phyloP scores from a whole-genome alignment of 352 stramenopile genomes.

The Pythium monospermum region DNA sequence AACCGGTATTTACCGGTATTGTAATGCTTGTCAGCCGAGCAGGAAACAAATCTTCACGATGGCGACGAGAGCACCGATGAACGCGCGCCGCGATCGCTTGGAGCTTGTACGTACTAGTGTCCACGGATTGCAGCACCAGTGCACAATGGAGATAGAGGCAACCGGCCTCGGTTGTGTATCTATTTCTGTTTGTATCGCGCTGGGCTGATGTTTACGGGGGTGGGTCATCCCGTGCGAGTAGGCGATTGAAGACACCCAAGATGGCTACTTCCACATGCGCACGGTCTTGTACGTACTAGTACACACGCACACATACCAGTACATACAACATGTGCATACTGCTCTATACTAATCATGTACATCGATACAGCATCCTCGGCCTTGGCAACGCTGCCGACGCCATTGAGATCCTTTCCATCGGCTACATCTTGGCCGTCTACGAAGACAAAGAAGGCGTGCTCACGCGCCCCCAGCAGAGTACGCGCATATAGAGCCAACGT shows the following conservation, averaged over 20 bases:
- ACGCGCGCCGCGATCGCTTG: slow-evolving; percentile 18
- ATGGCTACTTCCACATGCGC: slow-evolving; percentile 66
- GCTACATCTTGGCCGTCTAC: slow-evolving; percentile 87
- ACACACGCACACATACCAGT: background rate
- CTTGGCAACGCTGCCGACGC: slow-evolving; percentile 86
- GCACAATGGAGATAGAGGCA: background rate
- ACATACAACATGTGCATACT: background rate
- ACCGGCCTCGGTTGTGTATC: no score
- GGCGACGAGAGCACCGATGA: no score
- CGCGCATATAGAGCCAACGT: background rate
- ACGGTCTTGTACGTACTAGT: slow-evolving; percentile 46
- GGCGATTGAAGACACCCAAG: slow-evolving; percentile 47
- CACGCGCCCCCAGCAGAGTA: slow-evolving; percentile 47
- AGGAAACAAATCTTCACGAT: no score
- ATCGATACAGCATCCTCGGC: slow-evolving; percentile 53
- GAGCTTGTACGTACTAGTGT: slow-evolving; percentile 21
- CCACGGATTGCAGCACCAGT: background rate
- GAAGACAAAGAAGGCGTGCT: slow-evolving; percentile 65
- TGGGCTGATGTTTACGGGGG: no score
- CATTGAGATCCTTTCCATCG: slow-evolving; percentile 89
- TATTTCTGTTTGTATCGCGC: background rate
- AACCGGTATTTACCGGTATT: no score
- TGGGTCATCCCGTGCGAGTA: no score
- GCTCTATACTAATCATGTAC: background rate
- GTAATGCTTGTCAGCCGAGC: no score